Conservation (phyloP, 1,284 basidiomycete species). For the Lentinula novae-zelandiae region DNA sequence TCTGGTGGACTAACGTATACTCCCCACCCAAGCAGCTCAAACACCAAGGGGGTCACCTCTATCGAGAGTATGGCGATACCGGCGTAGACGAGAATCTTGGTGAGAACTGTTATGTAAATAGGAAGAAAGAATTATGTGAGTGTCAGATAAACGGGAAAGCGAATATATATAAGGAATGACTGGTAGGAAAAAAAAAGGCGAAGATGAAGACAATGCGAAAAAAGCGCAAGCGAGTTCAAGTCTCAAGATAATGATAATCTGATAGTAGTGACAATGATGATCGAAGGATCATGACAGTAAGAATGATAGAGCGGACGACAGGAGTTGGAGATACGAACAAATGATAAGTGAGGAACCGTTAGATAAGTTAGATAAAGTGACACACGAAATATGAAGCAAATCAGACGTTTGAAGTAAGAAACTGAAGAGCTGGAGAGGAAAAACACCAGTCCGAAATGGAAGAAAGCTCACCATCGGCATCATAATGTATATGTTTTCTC, state of each 20-base stretch:
- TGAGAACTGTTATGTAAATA: constrained; percentile 56
- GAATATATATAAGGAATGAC: neutral
- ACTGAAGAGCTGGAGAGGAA: neutral
- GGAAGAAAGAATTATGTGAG: neutral
- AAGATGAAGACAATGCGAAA: neutral
- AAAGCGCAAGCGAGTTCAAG: too few relatives aligned
- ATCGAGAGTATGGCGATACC: constrained; percentile 76
- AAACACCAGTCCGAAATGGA: neutral
- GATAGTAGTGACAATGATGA: neutral
- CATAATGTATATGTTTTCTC: constrained; percentile 63
- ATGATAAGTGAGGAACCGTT: too few relatives aligned
- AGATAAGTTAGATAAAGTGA: neutral
- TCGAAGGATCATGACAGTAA: neutral
- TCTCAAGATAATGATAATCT: too few relatives aligned
- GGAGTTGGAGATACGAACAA: too few relatives aligned
- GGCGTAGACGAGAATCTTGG: constrained; percentile 88
- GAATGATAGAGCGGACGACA: neutral
- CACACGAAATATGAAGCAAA: neutral
- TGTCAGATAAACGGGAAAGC: neutral
- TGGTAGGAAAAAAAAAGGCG: neutral
- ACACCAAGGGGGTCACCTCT: constrained; percentile 62
- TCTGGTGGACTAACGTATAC: constrained; percentile 26
- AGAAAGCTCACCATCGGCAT: constrained; percentile 69
- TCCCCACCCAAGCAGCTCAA: constrained; percentile 69
- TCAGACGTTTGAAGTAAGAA: neutral